Percentiles rank a stretch among this genome's conserved stretches.
These are phyloP conservation scores for Ganoderma resinaceum DNA, from an alignment of 1,284 basidiomycete species.

Conservation along the genomic window DNA sequence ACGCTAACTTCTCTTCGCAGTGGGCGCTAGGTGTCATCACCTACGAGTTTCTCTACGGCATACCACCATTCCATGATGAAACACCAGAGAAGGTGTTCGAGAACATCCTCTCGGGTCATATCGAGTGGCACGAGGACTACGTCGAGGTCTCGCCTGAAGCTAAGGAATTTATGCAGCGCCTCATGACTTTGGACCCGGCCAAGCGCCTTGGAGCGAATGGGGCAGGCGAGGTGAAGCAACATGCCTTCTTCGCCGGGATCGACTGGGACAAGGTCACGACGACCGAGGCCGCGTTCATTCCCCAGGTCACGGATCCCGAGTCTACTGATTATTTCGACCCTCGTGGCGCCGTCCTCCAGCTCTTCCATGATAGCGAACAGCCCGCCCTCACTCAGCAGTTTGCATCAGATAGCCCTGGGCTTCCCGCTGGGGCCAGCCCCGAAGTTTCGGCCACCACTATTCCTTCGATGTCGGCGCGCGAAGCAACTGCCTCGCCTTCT, in stretches of 20 bases:
- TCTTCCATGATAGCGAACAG: conserved; percentile 86
- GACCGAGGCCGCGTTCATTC: conserved; percentile 94
- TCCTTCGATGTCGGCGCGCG: conserved; percentile 52
- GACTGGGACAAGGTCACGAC: conserved; percentile 94
- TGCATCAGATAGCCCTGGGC: conserved; percentile 50
- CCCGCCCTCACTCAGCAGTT: conserved; percentile 57
- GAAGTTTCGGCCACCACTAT: conserved; percentile 48
- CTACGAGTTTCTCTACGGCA: conserved; percentile 97
- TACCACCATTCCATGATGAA: conserved; percentile 98
- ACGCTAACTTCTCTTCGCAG: conserved; percentile 43
- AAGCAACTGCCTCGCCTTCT: conserved; percentile 57
- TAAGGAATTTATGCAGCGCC: conserved; percentile 89
- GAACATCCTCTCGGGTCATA: conserved; percentile 95
- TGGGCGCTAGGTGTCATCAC: conserved; percentile 99
- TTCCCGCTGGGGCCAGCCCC: conserved; percentile 42
- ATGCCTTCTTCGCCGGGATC: conserved; percentile 91
- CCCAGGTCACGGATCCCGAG: conserved; percentile 94
- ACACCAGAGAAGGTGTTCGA: conserved; percentile 98
- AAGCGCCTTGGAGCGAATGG: conserved; percentile 88
- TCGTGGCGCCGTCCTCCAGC: conserved; percentile 88
- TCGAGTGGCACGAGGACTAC: conserved; percentile 96
- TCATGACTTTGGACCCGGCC: conserved; percentile 86
- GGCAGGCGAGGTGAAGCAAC: conserved; percentile 91
- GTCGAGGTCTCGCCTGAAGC: conserved; percentile 89
- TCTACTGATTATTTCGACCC: conserved; percentile 99